Evolutionary conservation across 202 grass and related monocot genomes (phyloP).

Genomic region (Panicum virgatum): DNA sequence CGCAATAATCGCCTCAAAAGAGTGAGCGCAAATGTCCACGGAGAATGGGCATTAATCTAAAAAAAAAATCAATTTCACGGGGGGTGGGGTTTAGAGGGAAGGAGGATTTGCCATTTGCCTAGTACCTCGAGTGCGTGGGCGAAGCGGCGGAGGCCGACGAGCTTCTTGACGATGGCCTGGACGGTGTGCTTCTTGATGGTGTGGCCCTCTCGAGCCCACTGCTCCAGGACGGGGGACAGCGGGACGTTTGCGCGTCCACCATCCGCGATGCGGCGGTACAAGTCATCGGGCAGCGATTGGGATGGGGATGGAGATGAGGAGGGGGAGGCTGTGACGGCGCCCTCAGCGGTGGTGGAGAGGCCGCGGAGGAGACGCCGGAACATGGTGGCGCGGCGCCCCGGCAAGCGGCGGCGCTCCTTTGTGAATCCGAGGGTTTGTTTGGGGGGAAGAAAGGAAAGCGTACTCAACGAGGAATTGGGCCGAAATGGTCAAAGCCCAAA

Average conservation of each 20-base stretch:
- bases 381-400: conserved; percentile 36
- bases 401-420: no score
- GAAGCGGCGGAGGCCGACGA: conserved; percentile 39
- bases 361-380: conserved; percentile 29
- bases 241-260: conserved; percentile 21
- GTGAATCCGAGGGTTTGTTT: conserved; percentile 14
- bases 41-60: neutral
- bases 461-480: neutral
- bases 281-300: neutral
- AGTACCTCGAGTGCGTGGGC: conserved; percentile 66
- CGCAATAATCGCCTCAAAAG: conserved; percentile 5
- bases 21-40: neutral
- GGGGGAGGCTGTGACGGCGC: neutral
- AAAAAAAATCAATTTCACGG: neutral
- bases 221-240: conserved; percentile 54
- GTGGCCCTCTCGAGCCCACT: conserved; percentile 49
- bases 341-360: conserved; percentile 19
- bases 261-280: conserved; percentile 37
- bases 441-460: neutral
- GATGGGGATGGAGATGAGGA: neutral
- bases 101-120: neutral
- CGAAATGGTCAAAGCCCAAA: neutral
- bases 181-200: conserved; percentile 45
- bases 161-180: conserved; percentile 56
- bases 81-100: neutral